Conservation (phyloP, 345 rosid genomes). For the Eucalyptus sideroxylon region DNA sequence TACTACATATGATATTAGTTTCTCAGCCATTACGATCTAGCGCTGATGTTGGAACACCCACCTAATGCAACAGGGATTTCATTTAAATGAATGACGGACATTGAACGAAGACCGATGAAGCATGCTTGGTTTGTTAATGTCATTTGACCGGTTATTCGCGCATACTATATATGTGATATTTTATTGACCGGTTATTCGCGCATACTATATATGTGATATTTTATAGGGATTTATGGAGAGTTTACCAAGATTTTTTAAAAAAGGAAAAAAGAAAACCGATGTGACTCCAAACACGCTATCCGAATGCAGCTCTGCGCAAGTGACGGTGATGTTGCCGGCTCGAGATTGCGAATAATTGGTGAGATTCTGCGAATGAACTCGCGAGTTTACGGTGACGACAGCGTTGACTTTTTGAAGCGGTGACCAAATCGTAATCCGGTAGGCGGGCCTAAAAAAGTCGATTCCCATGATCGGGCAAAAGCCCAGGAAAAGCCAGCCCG, state of each 20-base stretch:
- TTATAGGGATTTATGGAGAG: background rate
- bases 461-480: background rate
- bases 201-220: too few relatives aligned
- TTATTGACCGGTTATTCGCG: fast-evolving
- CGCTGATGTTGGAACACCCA: background rate
- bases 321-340: background rate
- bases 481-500: background rate
- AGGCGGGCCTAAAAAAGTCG: too few relatives aligned
- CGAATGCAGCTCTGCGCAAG: background rate
- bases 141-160: fast-evolving
- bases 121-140: background rate
- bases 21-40: fast-evolving
- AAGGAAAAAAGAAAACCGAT: too few relatives aligned
- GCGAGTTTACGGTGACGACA: background rate
- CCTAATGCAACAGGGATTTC: background rate
- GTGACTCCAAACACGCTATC: background rate
- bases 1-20: background rate
- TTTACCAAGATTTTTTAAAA: background rate
- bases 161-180: too few relatives aligned
- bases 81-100: background rate
- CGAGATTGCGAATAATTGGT: background rate
- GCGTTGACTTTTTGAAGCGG: background rate
- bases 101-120: background rate
- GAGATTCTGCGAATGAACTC: too few relatives aligned
- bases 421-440: background rate